A percentile compares a stretch with the other conserved stretches of the same genome.
phyloP scores from a whole-genome alignment of 2,329 filamentous ascomycete species.

The Nemania abortiva region DNA sequence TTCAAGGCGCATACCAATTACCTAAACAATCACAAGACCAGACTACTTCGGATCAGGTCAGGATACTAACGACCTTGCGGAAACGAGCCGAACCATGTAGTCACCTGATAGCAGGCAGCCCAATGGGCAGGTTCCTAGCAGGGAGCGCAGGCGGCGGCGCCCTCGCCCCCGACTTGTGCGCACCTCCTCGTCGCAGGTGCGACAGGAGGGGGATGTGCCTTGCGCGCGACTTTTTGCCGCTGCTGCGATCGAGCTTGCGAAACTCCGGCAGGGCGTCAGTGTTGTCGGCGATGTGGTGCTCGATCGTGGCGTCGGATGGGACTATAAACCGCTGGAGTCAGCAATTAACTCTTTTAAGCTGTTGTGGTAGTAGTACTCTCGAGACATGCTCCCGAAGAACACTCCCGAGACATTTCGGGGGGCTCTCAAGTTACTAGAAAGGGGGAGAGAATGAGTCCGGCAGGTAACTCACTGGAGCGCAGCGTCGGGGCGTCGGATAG shows the following conservation, averaged over 20 bases:
- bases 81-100: neutral
- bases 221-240: slow-evolving; percentile 18
- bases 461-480: too few relatives aligned
- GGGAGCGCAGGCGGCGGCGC: slow-evolving; percentile 28
- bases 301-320: slow-evolving; percentile 33
- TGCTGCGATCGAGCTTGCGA: slow-evolving; percentile 11
- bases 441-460: too few relatives aligned
- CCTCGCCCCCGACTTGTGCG: slow-evolving; percentile 23
- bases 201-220: slow-evolving; percentile 36
- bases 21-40: neutral
- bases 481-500: slow-evolving; percentile 38
- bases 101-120: slow-evolving; percentile 21
- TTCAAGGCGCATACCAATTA: slow-evolving; percentile 8
- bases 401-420: too few relatives aligned
- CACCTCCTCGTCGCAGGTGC: slow-evolving; percentile 17
- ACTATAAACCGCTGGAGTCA: too few relatives aligned
- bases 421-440: too few relatives aligned
- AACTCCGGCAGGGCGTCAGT: slow-evolving; percentile 14
- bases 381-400: too few relatives aligned
- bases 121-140: slow-evolving; percentile 17
- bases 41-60: neutral
- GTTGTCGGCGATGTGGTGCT: slow-evolving; percentile 7
- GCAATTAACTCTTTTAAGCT: too few relatives aligned
- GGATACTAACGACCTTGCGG: slow-evolving; percentile 4
- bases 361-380: too few relatives aligned